Base-by-base conservation (phyloP, 495 filamentous ascomycete genomes). In the Aspergillus steynii region DNA sequence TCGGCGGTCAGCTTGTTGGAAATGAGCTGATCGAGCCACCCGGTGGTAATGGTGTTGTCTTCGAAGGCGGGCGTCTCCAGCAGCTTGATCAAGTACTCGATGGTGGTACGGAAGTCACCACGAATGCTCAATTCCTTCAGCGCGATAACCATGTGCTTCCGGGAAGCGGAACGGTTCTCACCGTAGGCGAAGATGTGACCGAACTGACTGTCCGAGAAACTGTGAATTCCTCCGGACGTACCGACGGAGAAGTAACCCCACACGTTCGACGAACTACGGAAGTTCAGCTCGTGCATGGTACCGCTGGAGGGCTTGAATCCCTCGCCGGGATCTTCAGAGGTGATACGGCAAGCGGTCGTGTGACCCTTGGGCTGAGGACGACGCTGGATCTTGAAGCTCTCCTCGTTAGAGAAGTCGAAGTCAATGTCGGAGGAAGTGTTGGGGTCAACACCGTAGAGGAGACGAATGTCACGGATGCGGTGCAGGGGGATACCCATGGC, bases 181-280 rank as follows among this genome's bases (percentile, higher is more conserved):
- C 95, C 95, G 68, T 97, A 99, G 62, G 95, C 95, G 75, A 99
- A 99, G 68, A 99, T 98, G 76, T 99, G 95, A 75, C 95, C 95
- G 69, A 99, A 99, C 75, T 99, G 95, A 70, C 90, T 94, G 83
- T 99, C 95, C 3, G 95, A 97, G 82, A 96, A 99, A 72, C 90
- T 96, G 86, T 99, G 95, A 65, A 99, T 99, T 77, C 93, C 92
- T 81, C 92, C 92, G 46, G 91, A 86, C 20, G 93, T 93, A 78
- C 95, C 91, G 74, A 99, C 95, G 34, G 95, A 99, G 87, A 99
- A 99, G 78, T 99, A 99, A 83, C 95, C 95, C 95, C 95, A 99
- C 46, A 97, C 95, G 68, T 99, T 99, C 50, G 95, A 97, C 67
- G 93, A 97, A 80, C 88, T 92, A 61, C 95, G 85, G 88, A 99